Percentiles rank a stretch among this genome's conserved stretches.
phyloP scores from a whole-genome alignment of 495 filamentous ascomycete genomes.

The Penicillium manginii region DNA sequence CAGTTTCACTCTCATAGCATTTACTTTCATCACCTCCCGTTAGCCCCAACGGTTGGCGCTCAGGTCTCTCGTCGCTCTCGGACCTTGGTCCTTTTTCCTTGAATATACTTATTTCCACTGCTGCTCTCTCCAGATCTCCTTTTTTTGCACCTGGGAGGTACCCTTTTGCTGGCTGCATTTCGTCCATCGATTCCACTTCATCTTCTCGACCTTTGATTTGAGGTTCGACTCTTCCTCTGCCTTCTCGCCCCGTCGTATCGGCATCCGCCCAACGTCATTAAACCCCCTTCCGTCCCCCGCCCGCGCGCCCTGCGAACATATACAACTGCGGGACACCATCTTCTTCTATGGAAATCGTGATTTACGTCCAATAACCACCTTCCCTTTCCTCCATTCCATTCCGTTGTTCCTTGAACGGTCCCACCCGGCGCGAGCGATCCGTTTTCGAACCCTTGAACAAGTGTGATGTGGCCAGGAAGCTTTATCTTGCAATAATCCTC shows the following conservation, averaged over 20 bases:
- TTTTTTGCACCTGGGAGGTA: neutral
- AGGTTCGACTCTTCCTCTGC: neutral
- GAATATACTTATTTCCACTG: constrained; percentile 26
- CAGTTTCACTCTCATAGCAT: neutral
- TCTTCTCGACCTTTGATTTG: neutral
- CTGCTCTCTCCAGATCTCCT: neutral
- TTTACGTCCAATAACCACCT: constrained; percentile 17
- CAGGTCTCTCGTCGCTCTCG: constrained; percentile 17
- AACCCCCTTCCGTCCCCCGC: constrained; percentile 12
- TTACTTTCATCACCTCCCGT: constrained; percentile 1
- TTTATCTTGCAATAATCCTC: constrained; percentile 23
- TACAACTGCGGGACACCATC: constrained; percentile 17
- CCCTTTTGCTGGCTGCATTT: neutral
- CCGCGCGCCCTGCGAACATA: constrained; percentile 24
- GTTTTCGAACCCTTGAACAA: constrained; percentile 14
- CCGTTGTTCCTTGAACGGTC: constrained; percentile 3
- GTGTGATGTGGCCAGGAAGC: constrained; percentile 42
- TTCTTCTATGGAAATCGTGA: constrained; percentile 24
- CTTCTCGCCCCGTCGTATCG: neutral
- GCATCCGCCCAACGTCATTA: constrained; percentile 19
- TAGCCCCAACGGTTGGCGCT: constrained; percentile 11
- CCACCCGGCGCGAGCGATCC: constrained; percentile 2
- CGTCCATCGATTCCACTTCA: neutral
- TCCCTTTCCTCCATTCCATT: neutral
- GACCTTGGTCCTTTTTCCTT: constrained; percentile 16